Conservation (phyloP, 148 eudicot species). For the Linanthus parryae region DNA sequence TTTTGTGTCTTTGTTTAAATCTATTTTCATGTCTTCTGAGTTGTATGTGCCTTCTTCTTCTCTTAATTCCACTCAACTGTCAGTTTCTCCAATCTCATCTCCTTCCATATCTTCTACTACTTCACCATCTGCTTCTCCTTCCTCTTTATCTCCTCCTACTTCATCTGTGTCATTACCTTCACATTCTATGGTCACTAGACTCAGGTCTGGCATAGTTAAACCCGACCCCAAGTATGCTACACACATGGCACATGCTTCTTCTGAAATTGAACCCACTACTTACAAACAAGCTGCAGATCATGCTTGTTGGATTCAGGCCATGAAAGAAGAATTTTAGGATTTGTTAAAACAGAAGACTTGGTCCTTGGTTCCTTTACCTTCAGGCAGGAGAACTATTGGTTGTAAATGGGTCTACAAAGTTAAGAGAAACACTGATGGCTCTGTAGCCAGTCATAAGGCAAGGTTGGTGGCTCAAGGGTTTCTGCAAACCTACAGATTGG, state of each 20-base stretch:
- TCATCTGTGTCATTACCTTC: background rate
- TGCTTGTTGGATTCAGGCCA: background rate
- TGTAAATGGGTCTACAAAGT: too few relatives aligned
- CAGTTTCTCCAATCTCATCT: background rate
- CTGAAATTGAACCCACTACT: too few relatives aligned
- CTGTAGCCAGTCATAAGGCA: background rate
- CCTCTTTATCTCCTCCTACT: background rate
- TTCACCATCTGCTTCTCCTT: background rate
- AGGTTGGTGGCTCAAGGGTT: too few relatives aligned
- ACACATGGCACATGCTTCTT: background rate
- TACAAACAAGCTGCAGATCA: background rate
- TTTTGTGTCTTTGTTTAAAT: background rate
- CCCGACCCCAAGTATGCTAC: background rate
- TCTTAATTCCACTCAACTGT: accelerated
- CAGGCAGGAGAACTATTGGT: background rate
- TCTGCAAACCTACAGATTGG: background rate
- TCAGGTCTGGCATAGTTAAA: too few relatives aligned
- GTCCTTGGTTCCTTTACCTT: background rate
- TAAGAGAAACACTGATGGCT: background rate
- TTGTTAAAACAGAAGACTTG: background rate
- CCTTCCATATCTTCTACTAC: background rate
- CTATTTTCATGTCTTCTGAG: too few relatives aligned
- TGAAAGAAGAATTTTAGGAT: background rate
- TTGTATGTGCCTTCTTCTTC: background rate
- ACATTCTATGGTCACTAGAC: too few relatives aligned